These are phyloP conservation scores for Claviceps paspali DNA, from an alignment of 2,329 filamentous ascomycete genomes.

Conservation along the genomic window DNA sequence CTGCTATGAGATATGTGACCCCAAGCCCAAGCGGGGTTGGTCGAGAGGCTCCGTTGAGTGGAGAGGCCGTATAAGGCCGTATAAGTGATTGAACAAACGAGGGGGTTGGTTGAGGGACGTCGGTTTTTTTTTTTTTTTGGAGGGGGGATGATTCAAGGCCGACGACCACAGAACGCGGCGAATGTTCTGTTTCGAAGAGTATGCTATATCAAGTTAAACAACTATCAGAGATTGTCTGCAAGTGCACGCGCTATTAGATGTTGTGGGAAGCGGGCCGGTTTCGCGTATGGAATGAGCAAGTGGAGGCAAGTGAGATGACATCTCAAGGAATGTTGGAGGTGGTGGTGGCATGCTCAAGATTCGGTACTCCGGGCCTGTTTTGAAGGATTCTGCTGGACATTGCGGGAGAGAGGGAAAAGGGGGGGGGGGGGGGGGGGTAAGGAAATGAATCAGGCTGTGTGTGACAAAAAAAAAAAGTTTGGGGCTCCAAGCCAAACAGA, in stretches of 20 bases:
- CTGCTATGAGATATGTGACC: no score
- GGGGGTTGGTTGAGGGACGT: no score
- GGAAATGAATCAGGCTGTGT: background rate
- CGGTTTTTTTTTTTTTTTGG: no score
- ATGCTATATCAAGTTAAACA: slow-evolving; percentile 2
- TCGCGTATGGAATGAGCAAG: slow-evolving; percentile 12
- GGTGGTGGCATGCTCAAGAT: background rate
- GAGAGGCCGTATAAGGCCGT: no score
- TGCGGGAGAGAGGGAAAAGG: background rate
- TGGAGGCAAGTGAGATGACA: slow-evolving; percentile 4
- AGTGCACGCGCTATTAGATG: slow-evolving; percentile 6
- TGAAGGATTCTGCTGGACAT: background rate
- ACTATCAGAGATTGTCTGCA: slow-evolving; percentile 5
- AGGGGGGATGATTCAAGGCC: no score
- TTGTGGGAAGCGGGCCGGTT: slow-evolving; percentile 8
- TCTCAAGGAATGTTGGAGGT: slow-evolving; percentile 6
- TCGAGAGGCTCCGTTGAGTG: no score
- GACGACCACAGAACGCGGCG: no score
- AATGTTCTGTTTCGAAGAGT: no score
- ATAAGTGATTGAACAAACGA: no score
- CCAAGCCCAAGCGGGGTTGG: no score
- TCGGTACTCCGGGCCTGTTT: background rate
- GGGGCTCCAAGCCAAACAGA: no score
- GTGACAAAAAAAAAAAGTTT: no score
- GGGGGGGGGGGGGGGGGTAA: background rate